Conservation (phyloP, 495 filamentous ascomycete genomes). For the Aspergillus bridgeri region DNA sequence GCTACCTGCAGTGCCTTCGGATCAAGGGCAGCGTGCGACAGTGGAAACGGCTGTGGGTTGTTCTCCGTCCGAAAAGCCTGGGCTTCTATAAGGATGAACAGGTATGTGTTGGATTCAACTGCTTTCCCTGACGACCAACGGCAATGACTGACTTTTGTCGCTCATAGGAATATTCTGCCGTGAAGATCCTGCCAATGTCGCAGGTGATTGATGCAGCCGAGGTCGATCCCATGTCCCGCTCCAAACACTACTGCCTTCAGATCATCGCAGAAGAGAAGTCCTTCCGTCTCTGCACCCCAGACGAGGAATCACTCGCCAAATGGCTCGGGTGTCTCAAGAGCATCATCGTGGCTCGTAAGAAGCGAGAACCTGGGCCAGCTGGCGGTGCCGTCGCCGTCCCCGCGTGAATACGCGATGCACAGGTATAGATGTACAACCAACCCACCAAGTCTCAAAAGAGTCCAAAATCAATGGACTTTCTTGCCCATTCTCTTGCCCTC, state of each 20-base stretch:
- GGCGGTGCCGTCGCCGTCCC: conserved; percentile 3
- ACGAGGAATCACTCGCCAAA: conserved; percentile 78
- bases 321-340: conserved; percentile 91
- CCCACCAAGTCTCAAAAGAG: background rate
- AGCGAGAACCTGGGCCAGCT: conserved; percentile 23
- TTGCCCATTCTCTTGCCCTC: background rate
- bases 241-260: conserved; percentile 83
- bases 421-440: background rate
- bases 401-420: background rate
- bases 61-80: conserved; percentile 81
- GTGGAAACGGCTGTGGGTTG: conserved; percentile 94
- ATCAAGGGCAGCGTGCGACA: conserved; percentile 83
- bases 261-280: conserved; percentile 92
- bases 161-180: conserved; percentile 71
- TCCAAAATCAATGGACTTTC: background rate
- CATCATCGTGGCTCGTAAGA: conserved; percentile 62
- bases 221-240: conserved; percentile 80
- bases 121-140: background rate
- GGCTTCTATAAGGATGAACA: conserved; percentile 91
- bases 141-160: background rate
- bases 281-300: conserved; percentile 77
- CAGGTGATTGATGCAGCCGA: conserved; percentile 90
- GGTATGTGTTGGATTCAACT: conserved; percentile 28
- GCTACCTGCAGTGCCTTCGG: conserved; percentile 81
- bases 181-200: conserved; percentile 74